A percentile compares a stretch with the other conserved stretches of the same genome.
These are phyloP conservation scores for Heritiera fomes DNA, from an alignment of 345 rosid species.

Conservation along the genomic window DNA sequence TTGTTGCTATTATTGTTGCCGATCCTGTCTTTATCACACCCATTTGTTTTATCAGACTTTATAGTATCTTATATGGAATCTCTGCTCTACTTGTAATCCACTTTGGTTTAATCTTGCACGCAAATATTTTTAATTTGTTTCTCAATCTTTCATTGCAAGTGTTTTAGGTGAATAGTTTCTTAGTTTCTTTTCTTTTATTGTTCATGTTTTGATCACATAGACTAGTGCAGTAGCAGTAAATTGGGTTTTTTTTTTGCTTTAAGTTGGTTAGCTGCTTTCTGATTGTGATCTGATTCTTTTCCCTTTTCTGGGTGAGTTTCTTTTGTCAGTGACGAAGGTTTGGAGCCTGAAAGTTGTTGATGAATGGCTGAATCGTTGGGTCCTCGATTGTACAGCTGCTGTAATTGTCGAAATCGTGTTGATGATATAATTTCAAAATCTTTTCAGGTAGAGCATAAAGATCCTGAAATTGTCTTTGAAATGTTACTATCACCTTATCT, in stretches of 20 bases:
- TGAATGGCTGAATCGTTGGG: slow-evolving; percentile 69
- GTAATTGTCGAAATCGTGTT: slow-evolving; percentile 73
- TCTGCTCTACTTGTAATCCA: slow-evolving; percentile 19
- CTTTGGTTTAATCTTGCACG: slow-evolving; percentile 44
- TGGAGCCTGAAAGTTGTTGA: slow-evolving; percentile 20
- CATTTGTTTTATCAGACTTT: slow-evolving; percentile 19
- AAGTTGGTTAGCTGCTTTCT: slow-evolving; percentile 15
- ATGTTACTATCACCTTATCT: neutral
- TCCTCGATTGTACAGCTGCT: slow-evolving; percentile 83
- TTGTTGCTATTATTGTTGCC: neutral
- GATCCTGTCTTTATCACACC: slow-evolving; percentile 23
- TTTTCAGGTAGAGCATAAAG: slow-evolving; percentile 66
- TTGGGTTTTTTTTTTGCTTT: neutral
- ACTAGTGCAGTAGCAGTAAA: too few species aligned
- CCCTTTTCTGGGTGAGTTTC: neutral
- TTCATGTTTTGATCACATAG: neutral
- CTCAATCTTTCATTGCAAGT: neutral
- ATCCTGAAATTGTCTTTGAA: neutral
- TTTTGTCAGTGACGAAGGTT: neutral
- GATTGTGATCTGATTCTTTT: neutral
- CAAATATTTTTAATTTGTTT: slow-evolving; percentile 23
- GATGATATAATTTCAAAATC: slow-evolving; percentile 83
- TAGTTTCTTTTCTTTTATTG: neutral
- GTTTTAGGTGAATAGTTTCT: slow-evolving; percentile 19
- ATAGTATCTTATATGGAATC: slow-evolving; percentile 33